These are phyloP conservation scores for Rhododendron simsii DNA, from an alignment of 148 eudicot genomes.

Conservation along the genomic window DNA sequence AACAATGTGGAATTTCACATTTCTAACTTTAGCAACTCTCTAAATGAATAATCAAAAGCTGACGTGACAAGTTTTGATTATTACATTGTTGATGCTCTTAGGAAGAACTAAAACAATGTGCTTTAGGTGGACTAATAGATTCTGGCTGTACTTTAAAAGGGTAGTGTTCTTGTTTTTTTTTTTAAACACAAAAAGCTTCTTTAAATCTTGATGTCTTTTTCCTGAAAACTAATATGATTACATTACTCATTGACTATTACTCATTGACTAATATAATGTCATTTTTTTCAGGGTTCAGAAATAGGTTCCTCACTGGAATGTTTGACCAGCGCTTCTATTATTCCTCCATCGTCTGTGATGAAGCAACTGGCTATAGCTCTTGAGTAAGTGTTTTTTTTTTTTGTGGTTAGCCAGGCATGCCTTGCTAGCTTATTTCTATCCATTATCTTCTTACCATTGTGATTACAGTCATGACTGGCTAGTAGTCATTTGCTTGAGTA, in stretches of 20 bases:
- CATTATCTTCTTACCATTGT: no score
- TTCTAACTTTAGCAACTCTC: no score
- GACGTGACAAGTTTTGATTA: no score
- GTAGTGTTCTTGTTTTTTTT: neutral
- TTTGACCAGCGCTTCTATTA: neutral
- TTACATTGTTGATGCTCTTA: no score
- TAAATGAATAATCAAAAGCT: no score
- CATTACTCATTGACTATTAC: neutral
- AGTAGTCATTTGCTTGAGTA: no score
- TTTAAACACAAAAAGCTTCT: neutral
- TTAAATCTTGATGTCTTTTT: neutral
- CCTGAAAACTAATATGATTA: neutral
- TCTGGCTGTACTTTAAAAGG: neutral
- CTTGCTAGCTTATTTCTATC: no score
- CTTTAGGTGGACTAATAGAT: neutral
- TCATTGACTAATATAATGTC: neutral
- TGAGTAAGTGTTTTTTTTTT: constrained; percentile 55
- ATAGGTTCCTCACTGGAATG: neutral
- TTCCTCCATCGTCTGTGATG: neutral
- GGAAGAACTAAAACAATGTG: neutral
- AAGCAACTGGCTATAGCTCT: constrained; percentile 7
- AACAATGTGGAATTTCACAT: no score
- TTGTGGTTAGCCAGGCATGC: no score
- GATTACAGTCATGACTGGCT: no score
- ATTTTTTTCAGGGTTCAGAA: constrained; percentile 16